Conservation (phyloP, 2,329 filamentous ascomycete genomes). For the Trichoderma asperellum region DNA sequence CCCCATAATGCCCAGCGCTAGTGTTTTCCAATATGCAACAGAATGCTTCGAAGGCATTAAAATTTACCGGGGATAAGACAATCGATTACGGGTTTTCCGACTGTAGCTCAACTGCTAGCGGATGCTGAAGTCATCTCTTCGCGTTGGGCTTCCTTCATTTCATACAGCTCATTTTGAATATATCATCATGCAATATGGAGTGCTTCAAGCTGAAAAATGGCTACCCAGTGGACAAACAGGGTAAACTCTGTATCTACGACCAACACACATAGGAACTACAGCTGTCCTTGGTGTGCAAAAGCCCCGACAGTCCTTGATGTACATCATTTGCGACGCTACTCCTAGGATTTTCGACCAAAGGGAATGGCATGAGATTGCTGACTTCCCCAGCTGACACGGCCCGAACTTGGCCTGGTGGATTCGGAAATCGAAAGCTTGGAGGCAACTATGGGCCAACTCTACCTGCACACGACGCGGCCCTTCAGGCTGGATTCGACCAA, state of each 20-base stretch:
- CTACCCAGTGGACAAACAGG: conserved; percentile 70
- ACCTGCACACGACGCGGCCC: conserved; percentile 75
- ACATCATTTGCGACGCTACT: conserved; percentile 71
- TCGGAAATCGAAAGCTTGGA: conserved; percentile 88
- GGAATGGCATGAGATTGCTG: conserved; percentile 70
- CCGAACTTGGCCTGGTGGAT: conserved; percentile 90
- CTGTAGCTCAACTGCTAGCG: conserved; percentile 71
- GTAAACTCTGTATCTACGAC: conserved; percentile 79
- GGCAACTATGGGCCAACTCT: conserved; percentile 93
- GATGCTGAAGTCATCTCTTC: conserved; percentile 60
- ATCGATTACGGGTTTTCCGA: conserved; percentile 74
- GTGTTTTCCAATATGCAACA: conserved; percentile 83
- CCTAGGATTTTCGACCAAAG: conserved; percentile 56
- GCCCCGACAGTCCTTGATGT: conserved; percentile 82
- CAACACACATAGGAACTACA: conserved; percentile 83
- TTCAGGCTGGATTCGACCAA: conserved; percentile 76
- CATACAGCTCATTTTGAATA: conserved; percentile 71
- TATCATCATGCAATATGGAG: conserved; percentile 71
- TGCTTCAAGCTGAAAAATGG: conserved; percentile 77
- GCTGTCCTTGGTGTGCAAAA: conserved; percentile 77
- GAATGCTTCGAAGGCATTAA: conserved; percentile 89
- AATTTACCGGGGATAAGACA: conserved; percentile 77
- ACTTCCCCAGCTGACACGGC: conserved; percentile 81
- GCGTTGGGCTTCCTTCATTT: conserved; percentile 77
- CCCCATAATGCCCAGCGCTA: conserved; percentile 77